A percentile compares a stretch with the other conserved stretches of the same genome.
phyloP scores from a whole-genome alignment of 768 basidiomycete species.

The Mycena alexandri region DNA sequence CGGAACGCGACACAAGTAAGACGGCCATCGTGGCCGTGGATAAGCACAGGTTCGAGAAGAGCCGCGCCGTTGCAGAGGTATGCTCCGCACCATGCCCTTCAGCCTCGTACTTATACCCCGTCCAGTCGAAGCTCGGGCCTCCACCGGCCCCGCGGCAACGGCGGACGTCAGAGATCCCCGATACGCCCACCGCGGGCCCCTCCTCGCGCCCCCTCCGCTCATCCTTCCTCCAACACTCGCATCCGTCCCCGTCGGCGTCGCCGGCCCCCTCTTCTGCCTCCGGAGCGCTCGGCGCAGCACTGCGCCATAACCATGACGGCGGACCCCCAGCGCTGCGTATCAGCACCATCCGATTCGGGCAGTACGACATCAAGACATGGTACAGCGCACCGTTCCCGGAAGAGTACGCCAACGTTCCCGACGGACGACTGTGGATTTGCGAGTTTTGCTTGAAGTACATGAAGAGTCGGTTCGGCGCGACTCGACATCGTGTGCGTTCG shows the following conservation, averaged over 20 bases:
- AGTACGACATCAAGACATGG: conserved; percentile 97
- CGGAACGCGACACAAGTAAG: conserved; percentile 79
- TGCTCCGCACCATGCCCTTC: conserved; percentile 38
- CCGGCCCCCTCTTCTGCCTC: conserved; percentile 54
- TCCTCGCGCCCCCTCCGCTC: conserved; percentile 76
- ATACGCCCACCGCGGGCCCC: conserved; percentile 56
- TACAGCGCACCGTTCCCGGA: conserved; percentile 99
- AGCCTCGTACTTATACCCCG: conserved; percentile 25
- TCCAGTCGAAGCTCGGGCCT: conserved; percentile 58
- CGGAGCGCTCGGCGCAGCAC: conserved; percentile 44
- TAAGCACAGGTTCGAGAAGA: conserved; percentile 79
- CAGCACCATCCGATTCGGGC: conserved; percentile 90
- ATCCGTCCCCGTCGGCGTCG: conserved; percentile 53
- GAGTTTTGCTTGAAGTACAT: conserved; percentile 99
- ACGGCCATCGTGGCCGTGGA: conserved; percentile 74
- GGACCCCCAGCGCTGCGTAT: conserved; percentile 66
- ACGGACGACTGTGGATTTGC: conserved; percentile 95
- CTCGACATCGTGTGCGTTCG: conserved; percentile 82
- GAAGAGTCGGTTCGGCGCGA: conserved; percentile 90
- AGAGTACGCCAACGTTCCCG: conserved; percentile 93
- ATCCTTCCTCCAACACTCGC: conserved; percentile 57
- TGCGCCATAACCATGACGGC: conserved; percentile 45
- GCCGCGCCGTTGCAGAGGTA: conserved; percentile 82
- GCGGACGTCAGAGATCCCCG: conserved; percentile 40
- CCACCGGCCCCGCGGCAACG: conserved; percentile 50